phyloP scores from a whole-genome alignment of 768 basidiomycete genomes.

The Rhodotorula diobovata region DNA sequence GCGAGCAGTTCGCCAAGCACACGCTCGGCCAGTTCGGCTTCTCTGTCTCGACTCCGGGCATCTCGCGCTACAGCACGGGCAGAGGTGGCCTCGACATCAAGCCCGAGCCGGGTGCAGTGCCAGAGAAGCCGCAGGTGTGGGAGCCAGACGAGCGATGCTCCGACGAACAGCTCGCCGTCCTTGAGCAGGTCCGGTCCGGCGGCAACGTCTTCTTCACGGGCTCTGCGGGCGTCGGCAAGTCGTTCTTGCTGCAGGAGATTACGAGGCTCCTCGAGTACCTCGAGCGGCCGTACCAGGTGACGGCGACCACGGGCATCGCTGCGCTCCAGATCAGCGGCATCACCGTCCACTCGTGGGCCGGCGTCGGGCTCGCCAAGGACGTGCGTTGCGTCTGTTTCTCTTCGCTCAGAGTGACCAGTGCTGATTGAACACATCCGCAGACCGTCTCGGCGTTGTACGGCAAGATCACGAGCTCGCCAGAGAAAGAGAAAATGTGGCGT shows the following conservation, averaged over 20 bases:
- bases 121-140: constrained; percentile 7
- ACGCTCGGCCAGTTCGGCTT: constrained; percentile 24
- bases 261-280: constrained; percentile 26
- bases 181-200: constrained; percentile 60
- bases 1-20: constrained; percentile 5
- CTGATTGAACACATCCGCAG: neutral
- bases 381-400: neutral
- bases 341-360: constrained; percentile 89
- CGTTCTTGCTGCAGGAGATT: constrained; percentile 45
- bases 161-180: constrained; percentile 72
- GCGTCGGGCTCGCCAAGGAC: constrained; percentile 78
- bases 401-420: no score
- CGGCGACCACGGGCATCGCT: constrained; percentile 93
- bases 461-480: constrained; percentile 17
- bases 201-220: constrained; percentile 56
- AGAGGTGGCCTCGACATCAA: constrained; percentile 12
- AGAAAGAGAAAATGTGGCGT: constrained; percentile 40
- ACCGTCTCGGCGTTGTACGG: constrained; percentile 16
- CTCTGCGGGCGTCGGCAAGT: constrained; percentile 46
- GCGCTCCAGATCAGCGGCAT: constrained; percentile 95
- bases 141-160: constrained; percentile 26
- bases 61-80: constrained; percentile 27
- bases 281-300: constrained; percentile 52
- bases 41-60: constrained; percentile 2
- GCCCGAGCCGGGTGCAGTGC: neutral